phyloP scores from a whole-genome alignment of 805 yeast genomes.

The Peterozyma toletana region DNA sequence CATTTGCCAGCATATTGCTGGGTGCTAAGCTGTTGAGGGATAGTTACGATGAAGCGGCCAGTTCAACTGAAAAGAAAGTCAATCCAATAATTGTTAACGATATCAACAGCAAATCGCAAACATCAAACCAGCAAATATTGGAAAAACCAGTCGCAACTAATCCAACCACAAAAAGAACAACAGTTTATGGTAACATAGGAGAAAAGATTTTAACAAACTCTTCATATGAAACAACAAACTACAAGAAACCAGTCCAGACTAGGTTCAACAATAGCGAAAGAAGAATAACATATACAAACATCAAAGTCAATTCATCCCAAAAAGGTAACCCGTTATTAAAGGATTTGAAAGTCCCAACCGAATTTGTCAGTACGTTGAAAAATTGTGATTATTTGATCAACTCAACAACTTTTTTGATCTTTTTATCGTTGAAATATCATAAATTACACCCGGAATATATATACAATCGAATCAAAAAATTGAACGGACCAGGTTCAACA shows the following conservation, averaged over 20 bases:
- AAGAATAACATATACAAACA: conserved; percentile 20
- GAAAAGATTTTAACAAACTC: background rate
- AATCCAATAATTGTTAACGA: background rate
- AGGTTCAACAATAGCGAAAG: conserved; percentile 6
- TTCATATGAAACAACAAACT: background rate
- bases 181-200: background rate
- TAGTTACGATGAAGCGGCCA: conserved; percentile 15
- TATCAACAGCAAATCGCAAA: background rate
- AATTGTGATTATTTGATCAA: conserved; percentile 62
- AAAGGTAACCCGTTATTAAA: conserved; percentile 66
- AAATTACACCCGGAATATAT: conserved; percentile 73
- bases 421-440: conserved; percentile 65
- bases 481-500: conserved; percentile 15
- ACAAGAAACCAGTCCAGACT: conserved; percentile 3
- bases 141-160: background rate
- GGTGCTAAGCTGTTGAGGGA: conserved; percentile 60
- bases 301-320: conserved; percentile 59
- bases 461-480: conserved; percentile 41
- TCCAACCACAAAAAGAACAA: background rate
- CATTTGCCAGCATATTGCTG: conserved; percentile 64
- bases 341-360: conserved; percentile 45
- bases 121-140: too few relatives aligned
- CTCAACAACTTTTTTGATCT: conserved; percentile 47
- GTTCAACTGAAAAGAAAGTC: conserved; percentile 12
- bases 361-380: conserved; percentile 39